Evolutionary conservation across 345 rosid species (phyloP), one percentile per base, ranked within the genome.

Genomic region (Gossypioides kirkii): DNA sequence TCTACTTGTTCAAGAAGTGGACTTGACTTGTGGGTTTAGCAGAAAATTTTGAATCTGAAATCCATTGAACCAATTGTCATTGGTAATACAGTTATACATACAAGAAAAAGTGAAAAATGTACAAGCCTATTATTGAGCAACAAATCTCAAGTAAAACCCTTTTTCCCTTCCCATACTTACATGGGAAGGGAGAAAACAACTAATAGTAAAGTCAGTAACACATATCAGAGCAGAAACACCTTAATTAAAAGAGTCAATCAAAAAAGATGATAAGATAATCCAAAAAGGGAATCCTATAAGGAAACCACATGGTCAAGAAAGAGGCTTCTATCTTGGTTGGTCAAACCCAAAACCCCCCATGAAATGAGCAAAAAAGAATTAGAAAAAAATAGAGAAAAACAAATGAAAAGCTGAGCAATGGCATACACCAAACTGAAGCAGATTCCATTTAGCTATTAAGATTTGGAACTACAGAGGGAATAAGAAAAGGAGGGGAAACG

Each of bases 1-100:
- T 89, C 84, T 74, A 84, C 79, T 87, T 81, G 83, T 69, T 84
- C 82, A 78, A 81, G 64, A 64, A 77, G 72, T 46, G 79, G 74
- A 76, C 66, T 82, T 58, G 53, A 77, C 82, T 78, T 82, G 74
- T 18, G 62, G 83, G 86, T 84, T 80, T 77, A 76, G 26, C 77
- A 74, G 86, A 12, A 85, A 72, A 75, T 80, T 86, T 82, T 82
- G 76, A 82, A 82, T 81, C 86, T 83, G 73, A 61, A 62, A 70
- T 45, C 14, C n/a, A 28, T 60, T 4, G 6, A 6, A 75, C 43
- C 16, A 52, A 73, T 54, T 43, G 12, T 52, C 64, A 53, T 20
- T 70, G 41, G 79, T 47, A 23, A 61, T 6, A 41, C 62, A 38
- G 1, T 56, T 46, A 46, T 3, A 58, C 52, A n/a, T 17, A 17